These are phyloP conservation scores for Cercospora sp. DNA, from an alignment of 2,329 filamentous ascomycete genomes.

Conservation along the genomic window DNA sequence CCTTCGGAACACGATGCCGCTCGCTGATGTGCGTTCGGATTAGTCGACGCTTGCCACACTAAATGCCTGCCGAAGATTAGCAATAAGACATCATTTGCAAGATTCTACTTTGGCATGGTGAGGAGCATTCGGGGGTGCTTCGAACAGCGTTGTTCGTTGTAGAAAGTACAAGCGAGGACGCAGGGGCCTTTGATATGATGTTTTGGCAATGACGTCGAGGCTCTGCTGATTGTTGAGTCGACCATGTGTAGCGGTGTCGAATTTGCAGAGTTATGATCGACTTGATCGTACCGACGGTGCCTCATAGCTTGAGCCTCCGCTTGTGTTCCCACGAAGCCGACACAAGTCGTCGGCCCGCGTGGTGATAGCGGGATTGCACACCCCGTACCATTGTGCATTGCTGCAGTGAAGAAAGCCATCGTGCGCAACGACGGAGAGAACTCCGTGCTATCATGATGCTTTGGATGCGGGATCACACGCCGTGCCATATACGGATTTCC, in stretches of 20 bases:
- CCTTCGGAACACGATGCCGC: not conserved
- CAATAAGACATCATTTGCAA: not conserved
- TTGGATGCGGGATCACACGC: not conserved
- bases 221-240: not conserved
- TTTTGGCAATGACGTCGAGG: not conserved
- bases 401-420: not conserved
- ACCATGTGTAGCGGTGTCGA: not conserved
- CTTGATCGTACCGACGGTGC: not conserved
- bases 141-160: not conserved
- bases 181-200: not conserved
- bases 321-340: not conserved
- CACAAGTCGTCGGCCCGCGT: not conserved
- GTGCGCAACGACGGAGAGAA: not conserved
- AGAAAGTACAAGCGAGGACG: not conserved
- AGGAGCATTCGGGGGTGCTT: not conserved
- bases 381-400: not conserved
- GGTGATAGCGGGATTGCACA: not conserved
- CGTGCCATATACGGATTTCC: not conserved
- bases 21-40: not conserved
- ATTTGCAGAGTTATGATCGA: not conserved
- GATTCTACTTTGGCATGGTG: not conserved
- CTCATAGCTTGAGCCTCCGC: not conserved
- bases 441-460: not conserved
- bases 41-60: not conserved
- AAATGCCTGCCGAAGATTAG: not conserved